These are phyloP conservation scores for Eimeria falciformis DNA, from an alignment of 169 alveolate species.

Conservation along the genomic window DNA sequence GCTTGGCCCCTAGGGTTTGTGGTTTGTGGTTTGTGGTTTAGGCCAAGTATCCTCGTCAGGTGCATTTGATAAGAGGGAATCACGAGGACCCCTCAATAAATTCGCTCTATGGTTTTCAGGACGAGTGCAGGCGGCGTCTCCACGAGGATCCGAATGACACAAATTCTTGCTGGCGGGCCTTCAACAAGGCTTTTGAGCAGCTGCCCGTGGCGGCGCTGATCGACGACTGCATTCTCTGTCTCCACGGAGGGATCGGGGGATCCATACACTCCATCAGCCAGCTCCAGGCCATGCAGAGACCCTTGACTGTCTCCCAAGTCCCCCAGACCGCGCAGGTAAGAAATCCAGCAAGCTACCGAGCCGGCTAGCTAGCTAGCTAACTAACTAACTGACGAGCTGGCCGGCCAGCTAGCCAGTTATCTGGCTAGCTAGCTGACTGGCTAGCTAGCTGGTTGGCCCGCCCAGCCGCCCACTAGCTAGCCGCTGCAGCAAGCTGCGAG, in stretches of 20 bases:
- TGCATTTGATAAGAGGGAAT: slow-evolving; percentile 97
- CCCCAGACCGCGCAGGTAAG: slow-evolving; percentile 75
- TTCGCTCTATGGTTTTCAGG: slow-evolving; percentile 98
- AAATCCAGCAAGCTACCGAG: not conserved
- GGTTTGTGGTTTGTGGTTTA: not conserved
- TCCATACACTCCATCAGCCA: slow-evolving; percentile 92
- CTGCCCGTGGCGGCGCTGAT: slow-evolving; percentile 99
- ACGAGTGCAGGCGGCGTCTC: slow-evolving; percentile 97
- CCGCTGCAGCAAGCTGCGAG: no score
- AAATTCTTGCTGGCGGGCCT: slow-evolving; percentile 94
- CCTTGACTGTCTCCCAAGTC: slow-evolving; percentile 96
- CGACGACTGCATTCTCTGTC: slow-evolving; percentile 97
- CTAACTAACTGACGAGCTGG: no score
- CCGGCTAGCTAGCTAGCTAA: no score
- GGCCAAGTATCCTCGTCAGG: slow-evolving; percentile 95
- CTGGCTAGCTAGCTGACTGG: not conserved
- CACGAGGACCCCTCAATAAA: slow-evolving; percentile 97
- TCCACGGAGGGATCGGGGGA: slow-evolving; percentile 99
- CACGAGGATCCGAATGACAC: slow-evolving; percentile 96
- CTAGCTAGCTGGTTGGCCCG: no score
- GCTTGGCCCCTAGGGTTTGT: not conserved
- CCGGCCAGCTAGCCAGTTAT: not conserved
- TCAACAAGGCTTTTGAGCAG: slow-evolving; percentile 97
- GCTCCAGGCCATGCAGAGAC: slow-evolving; percentile 93
- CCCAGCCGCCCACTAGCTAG: no score